Base-by-base conservation (phyloP, 2,329 filamentous ascomycete species). In the Aspergillus ustus region DNA sequence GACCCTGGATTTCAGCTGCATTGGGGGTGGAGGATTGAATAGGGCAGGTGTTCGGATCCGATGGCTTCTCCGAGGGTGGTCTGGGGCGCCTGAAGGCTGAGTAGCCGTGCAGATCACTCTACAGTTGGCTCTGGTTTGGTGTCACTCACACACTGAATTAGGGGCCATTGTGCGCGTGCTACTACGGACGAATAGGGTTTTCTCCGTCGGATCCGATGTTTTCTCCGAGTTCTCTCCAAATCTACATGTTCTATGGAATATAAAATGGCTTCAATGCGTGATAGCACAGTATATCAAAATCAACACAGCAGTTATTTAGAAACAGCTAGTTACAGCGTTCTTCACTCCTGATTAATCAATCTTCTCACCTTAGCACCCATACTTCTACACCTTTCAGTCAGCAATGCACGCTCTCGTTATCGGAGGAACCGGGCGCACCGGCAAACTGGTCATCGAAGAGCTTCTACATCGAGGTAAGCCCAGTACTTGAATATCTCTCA, bases 351-450 rank as follows among this genome's bases (percentile, higher is more conserved):
- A 5, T 4, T 5, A 25, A 25, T 25, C 9, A 8, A 9, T 34
- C 29, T 31, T 37, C 7, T 19, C 17, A 46, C 17, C 44, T 1
- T 1, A 46, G n/a, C n/a, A 46, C 17, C 20, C 17, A 20, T 15
- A 37, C 17, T 20, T 7, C 17, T 11, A 15, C 31, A 40, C 8
- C 15, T 13, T 11, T 4, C 9, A 22, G 6, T 6, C 19, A 11
- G 51, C 19, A 9, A 70, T 70, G 69, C 65, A 66, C 20, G 66
- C 80, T 61, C 73, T 82, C 51, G 73, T 81, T 15, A 71, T 82
- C n/a, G 80, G 79, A 55, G 76, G 77, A 53, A 80, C 72, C 63
- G 79, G 80, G 37, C 78, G 80, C 15, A 81, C 77, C 3, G 80
- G 80, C 70, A 70, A 76, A 61, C 75, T 78, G 11, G 77, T 81